These are phyloP conservation scores for Metschnikowia dekortorum DNA, from an alignment of 805 yeast species.

Conservation along the genomic window DNA sequence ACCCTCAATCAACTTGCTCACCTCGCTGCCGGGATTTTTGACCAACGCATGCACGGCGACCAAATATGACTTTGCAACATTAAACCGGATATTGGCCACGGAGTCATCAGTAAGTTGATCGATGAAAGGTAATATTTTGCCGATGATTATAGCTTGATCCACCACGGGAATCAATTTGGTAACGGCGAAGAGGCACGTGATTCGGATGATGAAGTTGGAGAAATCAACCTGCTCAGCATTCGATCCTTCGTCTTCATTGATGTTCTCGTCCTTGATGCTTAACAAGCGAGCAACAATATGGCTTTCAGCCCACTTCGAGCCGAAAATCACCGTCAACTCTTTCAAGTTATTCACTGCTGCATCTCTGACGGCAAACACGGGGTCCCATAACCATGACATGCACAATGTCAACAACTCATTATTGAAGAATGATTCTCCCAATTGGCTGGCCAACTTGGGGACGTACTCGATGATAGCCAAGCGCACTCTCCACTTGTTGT, in stretches of 20 bases:
- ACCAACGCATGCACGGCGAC: constrained; percentile 52
- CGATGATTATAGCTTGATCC: constrained; percentile 48
- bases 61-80: constrained; percentile 81
- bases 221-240: constrained; percentile 40
- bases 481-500: constrained; percentile 96
- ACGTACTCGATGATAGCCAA: constrained; percentile 95
- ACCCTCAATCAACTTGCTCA: constrained; percentile 26
- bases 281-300: constrained; percentile 79
- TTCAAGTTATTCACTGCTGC: constrained; percentile 88
- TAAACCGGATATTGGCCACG: constrained; percentile 94
- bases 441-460: constrained; percentile 89
- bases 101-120: constrained; percentile 67
- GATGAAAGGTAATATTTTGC: constrained; percentile 75
- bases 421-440: constrained; percentile 90
- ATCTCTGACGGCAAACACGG: constrained; percentile 91
- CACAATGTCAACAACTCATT: constrained; percentile 86
- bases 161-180: constrained; percentile 78
- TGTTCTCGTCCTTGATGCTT: constrained; percentile 21
- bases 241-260: constrained; percentile 19
- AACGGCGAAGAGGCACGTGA: constrained; percentile 85
- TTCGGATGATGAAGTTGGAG: constrained; percentile 82
- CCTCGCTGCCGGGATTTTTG: constrained; percentile 15
- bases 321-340: constrained; percentile 80
- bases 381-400: constrained; percentile 98
- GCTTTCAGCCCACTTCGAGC: constrained; percentile 86